A percentile compares a stretch with the other conserved stretches of the same genome.
Evolutionary conservation across 495 filamentous ascomycete species (phyloP).

Genomic region (Physcia stellaris): DNA sequence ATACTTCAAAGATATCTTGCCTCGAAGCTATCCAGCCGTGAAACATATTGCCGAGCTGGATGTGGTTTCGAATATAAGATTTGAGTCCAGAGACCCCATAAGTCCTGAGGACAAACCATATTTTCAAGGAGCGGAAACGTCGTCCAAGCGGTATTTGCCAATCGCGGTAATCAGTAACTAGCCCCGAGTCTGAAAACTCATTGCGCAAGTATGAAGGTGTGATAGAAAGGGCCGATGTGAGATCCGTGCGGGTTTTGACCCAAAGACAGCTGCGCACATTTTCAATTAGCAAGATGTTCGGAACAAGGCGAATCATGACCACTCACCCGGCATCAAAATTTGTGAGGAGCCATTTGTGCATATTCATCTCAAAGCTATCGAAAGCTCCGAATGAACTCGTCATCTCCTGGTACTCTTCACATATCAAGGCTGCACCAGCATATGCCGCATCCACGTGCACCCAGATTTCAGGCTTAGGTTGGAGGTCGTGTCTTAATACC

Average conservation of each 20-base stretch:
- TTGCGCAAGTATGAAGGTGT: conserved; percentile 76
- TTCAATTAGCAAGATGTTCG: conserved; percentile 3
- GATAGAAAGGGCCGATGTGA: conserved; percentile 69
- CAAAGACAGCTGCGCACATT: conserved; percentile 46
- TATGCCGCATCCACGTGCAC: conserved; percentile 96
- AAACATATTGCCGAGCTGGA: conserved; percentile 59
- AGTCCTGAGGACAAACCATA: conserved; percentile 89
- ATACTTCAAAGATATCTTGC: conserved; percentile 62
- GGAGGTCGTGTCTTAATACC: conserved; percentile 44
- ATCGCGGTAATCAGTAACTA: conserved; percentile 94
- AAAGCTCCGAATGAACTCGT: conserved; percentile 48
- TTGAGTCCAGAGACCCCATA: conserved; percentile 75
- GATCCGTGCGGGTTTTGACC: conserved; percentile 57
- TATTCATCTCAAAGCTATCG: conserved; percentile 86
- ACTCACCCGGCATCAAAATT: conserved; percentile 77
- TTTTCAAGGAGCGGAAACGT: conserved; percentile 83
- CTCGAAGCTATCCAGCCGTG: conserved; percentile 38
- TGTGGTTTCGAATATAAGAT: conserved; percentile 51
- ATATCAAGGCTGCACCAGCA: conserved; percentile 72
- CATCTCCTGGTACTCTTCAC: conserved; percentile 65
- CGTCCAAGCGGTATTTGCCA: conserved; percentile 96
- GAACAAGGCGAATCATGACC: background rate
- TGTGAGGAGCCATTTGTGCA: conserved; percentile 96
- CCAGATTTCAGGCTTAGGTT: conserved; percentile 44
- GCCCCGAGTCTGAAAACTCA: conserved; percentile 60